Percentiles rank a stretch among this genome's conserved stretches.
These are phyloP conservation scores for Erysiphe pisi DNA, from an alignment of 2,329 filamentous ascomycete species.

Conservation along the genomic window DNA sequence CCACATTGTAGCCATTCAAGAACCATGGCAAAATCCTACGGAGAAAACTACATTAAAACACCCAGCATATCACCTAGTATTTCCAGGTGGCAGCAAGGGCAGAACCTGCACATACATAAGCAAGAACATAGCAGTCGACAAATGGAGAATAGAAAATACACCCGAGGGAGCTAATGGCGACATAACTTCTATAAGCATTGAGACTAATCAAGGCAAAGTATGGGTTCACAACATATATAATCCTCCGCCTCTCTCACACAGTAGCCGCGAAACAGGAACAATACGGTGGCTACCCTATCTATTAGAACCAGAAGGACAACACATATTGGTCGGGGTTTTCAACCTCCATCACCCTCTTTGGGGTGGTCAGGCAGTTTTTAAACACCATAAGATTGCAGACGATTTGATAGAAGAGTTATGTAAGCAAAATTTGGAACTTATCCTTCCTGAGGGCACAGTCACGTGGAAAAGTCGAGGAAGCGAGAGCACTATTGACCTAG, in stretches of 20 bases:
- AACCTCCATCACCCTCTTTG: conserved; percentile 22
- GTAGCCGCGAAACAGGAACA: neutral
- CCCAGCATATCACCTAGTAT: conserved; percentile 19
- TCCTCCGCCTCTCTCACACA: neutral
- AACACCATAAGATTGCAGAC: conserved; percentile 1
- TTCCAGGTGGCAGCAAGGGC: neutral
- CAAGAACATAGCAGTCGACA: neutral
- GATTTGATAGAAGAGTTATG: neutral
- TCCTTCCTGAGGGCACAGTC: conserved; percentile 6
- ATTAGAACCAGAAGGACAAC: neutral
- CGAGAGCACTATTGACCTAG: neutral
- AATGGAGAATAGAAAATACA: neutral
- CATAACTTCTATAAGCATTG: neutral
- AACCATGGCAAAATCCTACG: neutral
- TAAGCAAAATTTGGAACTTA: neutral
- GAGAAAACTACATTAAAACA: neutral
- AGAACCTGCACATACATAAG: conserved; percentile 21
- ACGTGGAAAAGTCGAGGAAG: conserved; percentile 16
- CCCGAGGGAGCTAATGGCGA: neutral
- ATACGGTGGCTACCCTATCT: neutral
- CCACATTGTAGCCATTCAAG: neutral
- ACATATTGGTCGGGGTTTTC: conserved; percentile 24
- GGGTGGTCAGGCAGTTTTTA: neutral
- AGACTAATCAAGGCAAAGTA: conserved; percentile 15
- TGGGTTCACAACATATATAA: conserved; percentile 18